These are phyloP conservation scores for Plasmodium fragile DNA, from an alignment of 169 alveolate genomes.

Conservation along the genomic window DNA sequence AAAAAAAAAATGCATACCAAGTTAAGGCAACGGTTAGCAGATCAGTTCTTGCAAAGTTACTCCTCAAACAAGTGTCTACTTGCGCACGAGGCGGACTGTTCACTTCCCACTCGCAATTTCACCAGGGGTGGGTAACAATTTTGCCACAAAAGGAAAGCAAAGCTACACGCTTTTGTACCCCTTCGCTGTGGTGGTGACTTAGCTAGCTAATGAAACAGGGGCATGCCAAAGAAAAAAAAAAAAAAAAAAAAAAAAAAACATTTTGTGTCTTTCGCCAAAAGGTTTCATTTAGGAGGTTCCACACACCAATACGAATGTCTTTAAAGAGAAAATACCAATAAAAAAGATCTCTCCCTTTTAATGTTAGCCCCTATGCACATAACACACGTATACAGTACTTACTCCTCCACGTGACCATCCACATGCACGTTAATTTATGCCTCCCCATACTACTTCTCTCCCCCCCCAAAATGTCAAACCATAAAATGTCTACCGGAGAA, in stretches of 20 bases:
- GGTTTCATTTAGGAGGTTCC: background rate
- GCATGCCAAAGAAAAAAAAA: background rate
- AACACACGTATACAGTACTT: background rate
- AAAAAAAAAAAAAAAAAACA: background rate
- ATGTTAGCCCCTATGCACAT: background rate
- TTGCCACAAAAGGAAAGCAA: background rate
- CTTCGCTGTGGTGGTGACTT: background rate
- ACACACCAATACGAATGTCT: background rate
- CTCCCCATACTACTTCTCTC: background rate
- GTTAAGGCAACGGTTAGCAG: background rate
- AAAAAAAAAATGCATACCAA: slow-evolving; percentile 9
- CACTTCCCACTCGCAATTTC: background rate
- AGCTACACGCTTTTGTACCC: background rate
- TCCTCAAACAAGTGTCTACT: background rate
- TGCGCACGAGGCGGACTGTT: background rate
- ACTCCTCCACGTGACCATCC: background rate
- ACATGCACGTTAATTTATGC: background rate
- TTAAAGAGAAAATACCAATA: background rate
- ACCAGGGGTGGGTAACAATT: background rate
- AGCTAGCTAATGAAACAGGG: background rate
- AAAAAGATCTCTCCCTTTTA: background rate
- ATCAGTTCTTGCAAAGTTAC: slow-evolving; percentile 11
- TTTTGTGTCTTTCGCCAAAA: background rate
- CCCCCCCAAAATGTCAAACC: slow-evolving; percentile 11
- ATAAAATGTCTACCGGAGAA: background rate